Evolutionary conservation across 495 filamentous ascomycete genomes (phyloP).

Genomic region (Lepraria neglecta): DNA sequence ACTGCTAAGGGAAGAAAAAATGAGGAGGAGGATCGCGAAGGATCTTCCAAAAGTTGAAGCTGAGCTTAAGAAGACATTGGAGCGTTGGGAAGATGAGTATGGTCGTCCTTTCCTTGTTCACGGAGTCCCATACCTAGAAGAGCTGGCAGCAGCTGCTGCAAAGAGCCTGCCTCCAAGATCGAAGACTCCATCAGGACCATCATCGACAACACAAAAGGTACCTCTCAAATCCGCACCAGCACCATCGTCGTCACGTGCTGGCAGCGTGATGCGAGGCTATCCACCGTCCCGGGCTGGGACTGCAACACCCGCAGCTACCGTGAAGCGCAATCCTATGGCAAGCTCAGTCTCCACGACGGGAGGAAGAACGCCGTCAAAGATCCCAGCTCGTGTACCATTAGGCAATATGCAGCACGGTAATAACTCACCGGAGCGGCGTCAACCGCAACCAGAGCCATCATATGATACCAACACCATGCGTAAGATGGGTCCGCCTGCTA

Average conservation of each 20-base stretch:
- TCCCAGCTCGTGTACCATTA: constrained; percentile 73
- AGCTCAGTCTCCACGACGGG: constrained; percentile 35
- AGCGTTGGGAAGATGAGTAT: constrained; percentile 89
- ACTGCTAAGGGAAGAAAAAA: constrained; percentile 94
- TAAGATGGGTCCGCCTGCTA: constrained; percentile 52
- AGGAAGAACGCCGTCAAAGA: constrained; percentile 64
- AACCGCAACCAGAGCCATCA: constrained; percentile 37
- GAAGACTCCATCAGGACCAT: constrained; percentile 67
- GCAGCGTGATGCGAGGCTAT: constrained; percentile 45
- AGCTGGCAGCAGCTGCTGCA: constrained; percentile 56
- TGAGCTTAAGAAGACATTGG: constrained; percentile 73
- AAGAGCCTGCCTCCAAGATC: constrained; percentile 66
- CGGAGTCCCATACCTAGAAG: constrained; percentile 80
- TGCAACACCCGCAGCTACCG: constrained; percentile 60
- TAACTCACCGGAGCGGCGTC: constrained; percentile 74
- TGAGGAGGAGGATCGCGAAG: constrained; percentile 92
- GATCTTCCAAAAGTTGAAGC: constrained; percentile 86
- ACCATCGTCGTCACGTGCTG: constrained; percentile 37
- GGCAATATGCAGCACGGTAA: constrained; percentile 72
- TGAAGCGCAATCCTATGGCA: constrained; percentile 54
- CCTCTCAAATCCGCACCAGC: constrained; percentile 40
- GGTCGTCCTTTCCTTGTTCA: constrained; percentile 88
- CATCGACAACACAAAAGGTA: constrained; percentile 42
- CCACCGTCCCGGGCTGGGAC: constrained; percentile 52
- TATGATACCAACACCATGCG: constrained; percentile 50